A percentile compares a stretch with the other conserved stretches of the same genome.
Conservation (phyloP, 2,329 filamentous ascomycete species). For the Trichoderma endophyticum region DNA sequence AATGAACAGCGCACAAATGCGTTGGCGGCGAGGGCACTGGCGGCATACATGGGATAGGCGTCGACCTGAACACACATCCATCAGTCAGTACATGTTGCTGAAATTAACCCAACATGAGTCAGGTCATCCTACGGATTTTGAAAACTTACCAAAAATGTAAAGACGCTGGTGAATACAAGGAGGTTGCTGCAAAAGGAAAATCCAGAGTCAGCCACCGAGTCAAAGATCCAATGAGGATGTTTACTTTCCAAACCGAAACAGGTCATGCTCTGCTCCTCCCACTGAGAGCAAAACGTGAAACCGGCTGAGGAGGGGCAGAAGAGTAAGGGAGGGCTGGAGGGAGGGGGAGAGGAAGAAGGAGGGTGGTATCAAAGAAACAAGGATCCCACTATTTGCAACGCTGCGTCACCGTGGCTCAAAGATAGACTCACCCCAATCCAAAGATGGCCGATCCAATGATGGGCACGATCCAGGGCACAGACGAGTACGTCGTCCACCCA, state of each 20-base stretch:
- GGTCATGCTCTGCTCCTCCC: background rate
- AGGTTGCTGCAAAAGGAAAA: slow-evolving; percentile 56
- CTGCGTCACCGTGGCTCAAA: slow-evolving; percentile 19
- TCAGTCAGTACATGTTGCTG: background rate
- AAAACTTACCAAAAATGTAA: slow-evolving; percentile 75
- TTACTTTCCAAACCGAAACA: background rate
- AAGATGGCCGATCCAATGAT: slow-evolving; percentile 72
- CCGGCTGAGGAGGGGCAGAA: background rate
- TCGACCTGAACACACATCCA: slow-evolving; percentile 51
- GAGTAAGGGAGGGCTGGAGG: background rate
- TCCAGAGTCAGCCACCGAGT: slow-evolving; percentile 27
- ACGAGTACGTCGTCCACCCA: slow-evolving; percentile 75
- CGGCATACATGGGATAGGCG: slow-evolving; percentile 72
- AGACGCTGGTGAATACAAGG: slow-evolving; percentile 77
- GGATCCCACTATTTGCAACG: slow-evolving; percentile 16
- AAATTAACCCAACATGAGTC: background rate
- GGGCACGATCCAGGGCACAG: slow-evolving; percentile 72
- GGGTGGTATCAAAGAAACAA: background rate
- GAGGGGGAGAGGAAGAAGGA: background rate
- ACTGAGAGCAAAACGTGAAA: background rate
- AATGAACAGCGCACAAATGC: slow-evolving; percentile 75
- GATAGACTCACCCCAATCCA: slow-evolving; percentile 60
- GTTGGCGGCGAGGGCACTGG: slow-evolving; percentile 78
- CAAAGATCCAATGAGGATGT: slow-evolving; percentile 7
- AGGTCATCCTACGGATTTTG: background rate